Percentiles rank a stretch among this genome's conserved stretches.
phyloP scores from a whole-genome alignment of 768 basidiomycete species.

The Leucosporidium yakuticum region DNA sequence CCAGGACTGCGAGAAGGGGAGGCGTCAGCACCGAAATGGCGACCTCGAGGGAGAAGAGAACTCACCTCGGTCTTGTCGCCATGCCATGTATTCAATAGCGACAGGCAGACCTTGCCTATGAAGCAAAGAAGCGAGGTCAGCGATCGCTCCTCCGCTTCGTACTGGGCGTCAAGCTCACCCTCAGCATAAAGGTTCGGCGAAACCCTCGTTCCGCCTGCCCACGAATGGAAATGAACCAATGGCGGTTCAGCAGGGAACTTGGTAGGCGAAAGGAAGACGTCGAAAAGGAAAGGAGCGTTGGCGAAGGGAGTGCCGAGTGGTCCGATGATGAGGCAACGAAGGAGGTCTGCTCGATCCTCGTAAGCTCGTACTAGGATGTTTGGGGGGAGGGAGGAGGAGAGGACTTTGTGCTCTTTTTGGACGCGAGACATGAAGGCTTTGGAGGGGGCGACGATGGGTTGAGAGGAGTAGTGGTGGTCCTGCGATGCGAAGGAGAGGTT shows the following conservation, averaged over 20 bases:
- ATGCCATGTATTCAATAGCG: conserved; percentile 53
- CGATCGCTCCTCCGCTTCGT: neutral
- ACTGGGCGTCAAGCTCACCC: conserved; percentile 47
- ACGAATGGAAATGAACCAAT: conserved; percentile 80
- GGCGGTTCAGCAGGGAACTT: conserved; percentile 55
- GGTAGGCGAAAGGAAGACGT: conserved; percentile 77
- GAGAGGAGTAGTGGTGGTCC: conserved; percentile 74
- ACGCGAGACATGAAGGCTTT: conserved; percentile 71
- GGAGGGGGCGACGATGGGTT: conserved; percentile 55
- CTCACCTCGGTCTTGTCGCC: conserved; percentile 53
- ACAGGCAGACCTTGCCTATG: conserved; percentile 50
- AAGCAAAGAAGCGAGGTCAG: neutral
- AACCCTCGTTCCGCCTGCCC: conserved; percentile 53
- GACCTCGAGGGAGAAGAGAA: too few species aligned
- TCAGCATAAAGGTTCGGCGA: conserved; percentile 77
- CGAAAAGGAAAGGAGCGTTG: conserved; percentile 90
- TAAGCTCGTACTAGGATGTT: conserved; percentile 77
- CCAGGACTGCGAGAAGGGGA: conserved; percentile 65
- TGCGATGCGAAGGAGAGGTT: conserved; percentile 50
- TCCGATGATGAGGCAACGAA: conserved; percentile 83
- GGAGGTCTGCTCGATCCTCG: conserved; percentile 79
- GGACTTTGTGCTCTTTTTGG: conserved; percentile 71
- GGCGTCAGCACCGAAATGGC: neutral
- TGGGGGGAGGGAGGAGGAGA: conserved; percentile 52
- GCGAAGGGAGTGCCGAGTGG: conserved; percentile 92